These are phyloP conservation scores for Panicum hallii DNA, from an alignment of 202 grass and related monocot genomes.

Conservation along the genomic window DNA sequence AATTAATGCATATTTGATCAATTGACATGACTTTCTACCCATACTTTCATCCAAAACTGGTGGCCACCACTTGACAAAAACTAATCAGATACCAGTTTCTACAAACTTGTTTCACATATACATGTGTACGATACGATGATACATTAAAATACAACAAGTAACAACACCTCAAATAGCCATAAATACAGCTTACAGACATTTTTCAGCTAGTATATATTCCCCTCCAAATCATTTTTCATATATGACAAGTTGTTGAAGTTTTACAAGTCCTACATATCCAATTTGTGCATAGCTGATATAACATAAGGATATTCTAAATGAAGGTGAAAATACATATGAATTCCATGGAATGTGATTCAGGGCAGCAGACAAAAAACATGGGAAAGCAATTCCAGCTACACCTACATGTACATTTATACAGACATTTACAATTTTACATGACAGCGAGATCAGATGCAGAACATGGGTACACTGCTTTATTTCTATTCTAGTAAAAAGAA, in stretches of 20 bases:
- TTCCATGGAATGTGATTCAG: background rate
- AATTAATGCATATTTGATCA: background rate
- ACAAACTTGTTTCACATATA: background rate
- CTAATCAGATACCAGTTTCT: background rate
- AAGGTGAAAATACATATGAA: slow-evolving; percentile 19
- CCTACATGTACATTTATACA: slow-evolving; percentile 32
- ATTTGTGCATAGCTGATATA: background rate
- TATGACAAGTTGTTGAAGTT: background rate
- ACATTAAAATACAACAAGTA: background rate
- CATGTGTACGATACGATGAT: background rate
- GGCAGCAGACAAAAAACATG: background rate
- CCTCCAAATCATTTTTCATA: background rate
- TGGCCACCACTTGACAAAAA: background rate
- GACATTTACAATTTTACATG: slow-evolving; percentile 33
- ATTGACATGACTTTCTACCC: background rate
- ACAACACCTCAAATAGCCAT: background rate
- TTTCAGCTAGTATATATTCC: slow-evolving; percentile 25
- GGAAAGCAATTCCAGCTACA: background rate
- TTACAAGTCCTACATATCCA: slow-evolving; percentile 8
- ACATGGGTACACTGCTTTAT: slow-evolving; percentile 4
- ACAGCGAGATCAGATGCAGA: slow-evolving; percentile 14
- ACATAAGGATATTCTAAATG: slow-evolving; percentile 16
- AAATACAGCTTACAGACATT: slow-evolving; percentile 5
- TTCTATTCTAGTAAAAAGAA: slow-evolving; percentile 10
- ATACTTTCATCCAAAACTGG: slow-evolving; percentile 13